These are phyloP conservation scores for Malassezia yamatoensis DNA, from an alignment of 1,284 basidiomycete genomes.

Conservation along the genomic window DNA sequence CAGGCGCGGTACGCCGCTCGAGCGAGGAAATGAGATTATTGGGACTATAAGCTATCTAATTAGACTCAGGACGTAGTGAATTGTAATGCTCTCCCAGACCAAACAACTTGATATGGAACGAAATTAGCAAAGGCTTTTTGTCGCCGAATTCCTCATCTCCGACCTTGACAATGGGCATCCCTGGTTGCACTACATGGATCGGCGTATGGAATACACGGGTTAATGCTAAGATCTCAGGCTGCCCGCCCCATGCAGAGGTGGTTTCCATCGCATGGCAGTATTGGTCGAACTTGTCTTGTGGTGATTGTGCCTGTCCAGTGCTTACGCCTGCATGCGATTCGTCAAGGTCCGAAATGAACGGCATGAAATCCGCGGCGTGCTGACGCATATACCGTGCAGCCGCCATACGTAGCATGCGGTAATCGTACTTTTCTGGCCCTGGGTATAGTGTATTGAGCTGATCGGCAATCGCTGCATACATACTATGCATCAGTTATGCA, in stretches of 20 bases:
- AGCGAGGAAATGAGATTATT: constrained; percentile 10
- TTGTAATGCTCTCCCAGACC: constrained; percentile 47
- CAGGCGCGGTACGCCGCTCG: constrained; percentile 11
- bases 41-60: background rate
- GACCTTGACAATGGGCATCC: constrained; percentile 60
- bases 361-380: constrained; percentile 82
- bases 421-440: constrained; percentile 19
- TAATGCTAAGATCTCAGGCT: constrained; percentile 87
- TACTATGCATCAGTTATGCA: constrained; percentile 34
- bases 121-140: constrained; percentile 26
- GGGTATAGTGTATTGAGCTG: constrained; percentile 50
- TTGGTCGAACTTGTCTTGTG: constrained; percentile 60
- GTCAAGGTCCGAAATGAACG: constrained; percentile 63
- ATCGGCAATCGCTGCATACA: constrained; percentile 84
- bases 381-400: constrained; percentile 73
- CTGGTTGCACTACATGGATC: constrained; percentile 82
- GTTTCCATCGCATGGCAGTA: constrained; percentile 73
- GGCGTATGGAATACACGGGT: constrained; percentile 72
- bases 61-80: constrained; percentile 22
- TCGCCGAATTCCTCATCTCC: constrained; percentile 56
- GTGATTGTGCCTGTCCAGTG: constrained; percentile 50
- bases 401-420: constrained; percentile 54
- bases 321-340: constrained; percentile 52
- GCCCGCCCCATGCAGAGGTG: constrained; percentile 89
- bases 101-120: constrained; percentile 43